These are phyloP conservation scores for Penicillium hesseltinei DNA, from an alignment of 2,329 filamentous ascomycete species.

Conservation along the genomic window DNA sequence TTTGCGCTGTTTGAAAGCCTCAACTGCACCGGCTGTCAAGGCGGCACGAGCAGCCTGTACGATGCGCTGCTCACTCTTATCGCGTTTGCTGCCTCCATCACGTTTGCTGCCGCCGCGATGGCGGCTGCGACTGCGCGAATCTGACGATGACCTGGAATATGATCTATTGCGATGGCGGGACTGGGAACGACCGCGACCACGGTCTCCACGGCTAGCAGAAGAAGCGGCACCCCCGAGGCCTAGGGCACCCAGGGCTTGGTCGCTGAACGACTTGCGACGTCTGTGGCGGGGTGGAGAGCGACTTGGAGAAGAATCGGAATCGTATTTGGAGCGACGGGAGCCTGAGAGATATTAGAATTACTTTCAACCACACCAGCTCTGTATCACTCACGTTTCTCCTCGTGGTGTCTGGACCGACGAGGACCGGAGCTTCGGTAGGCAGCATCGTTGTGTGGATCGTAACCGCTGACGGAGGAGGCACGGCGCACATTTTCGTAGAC, in stretches of 20 bases:
- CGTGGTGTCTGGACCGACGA: slow-evolving; percentile 48
- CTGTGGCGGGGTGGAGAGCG: slow-evolving; percentile 42
- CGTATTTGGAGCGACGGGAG: slow-evolving; percentile 33
- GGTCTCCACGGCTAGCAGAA: slow-evolving; percentile 47
- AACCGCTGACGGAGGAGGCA: slow-evolving; percentile 38
- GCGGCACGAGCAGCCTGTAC: slow-evolving; percentile 90
- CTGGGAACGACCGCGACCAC: slow-evolving; percentile 45
- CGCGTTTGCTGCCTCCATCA: slow-evolving; percentile 46
- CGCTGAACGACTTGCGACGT: slow-evolving; percentile 48
- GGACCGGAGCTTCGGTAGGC: slow-evolving; percentile 36
- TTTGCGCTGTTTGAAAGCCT: slow-evolving; percentile 87
- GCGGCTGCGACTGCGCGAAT: slow-evolving; percentile 48
- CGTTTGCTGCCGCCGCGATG: slow-evolving; percentile 50
- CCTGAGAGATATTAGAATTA: slow-evolving; percentile 15
- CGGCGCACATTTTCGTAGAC: slow-evolving; percentile 38
- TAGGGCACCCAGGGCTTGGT: slow-evolving; percentile 54
- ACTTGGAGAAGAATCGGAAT: slow-evolving; percentile 37
- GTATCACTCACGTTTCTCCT: slow-evolving; percentile 39
- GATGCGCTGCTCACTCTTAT: slow-evolving; percentile 59
- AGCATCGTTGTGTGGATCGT: slow-evolving; percentile 36
- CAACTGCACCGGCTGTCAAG: slow-evolving; percentile 81
- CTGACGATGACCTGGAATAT: slow-evolving; percentile 51
- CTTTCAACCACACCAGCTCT: background rate
- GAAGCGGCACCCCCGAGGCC: slow-evolving; percentile 55
- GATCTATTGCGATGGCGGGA: slow-evolving; percentile 35